Evolutionary conservation across 768 basidiomycete species (phyloP), one percentile per base, ranked within the genome.

Genomic region (Cystofilobasidium capitatum): DNA sequence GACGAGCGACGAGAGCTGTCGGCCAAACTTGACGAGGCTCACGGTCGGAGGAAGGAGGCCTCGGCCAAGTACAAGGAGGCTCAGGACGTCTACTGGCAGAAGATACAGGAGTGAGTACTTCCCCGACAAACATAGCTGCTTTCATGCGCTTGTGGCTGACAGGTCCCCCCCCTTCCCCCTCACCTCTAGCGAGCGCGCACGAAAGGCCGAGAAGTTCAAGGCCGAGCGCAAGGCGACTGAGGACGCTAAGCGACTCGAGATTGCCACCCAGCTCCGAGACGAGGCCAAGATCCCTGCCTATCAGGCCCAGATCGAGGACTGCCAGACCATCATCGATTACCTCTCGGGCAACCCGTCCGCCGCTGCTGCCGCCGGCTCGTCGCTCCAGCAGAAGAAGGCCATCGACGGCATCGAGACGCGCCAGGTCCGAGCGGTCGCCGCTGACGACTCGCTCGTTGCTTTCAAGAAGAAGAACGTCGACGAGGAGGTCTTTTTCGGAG

Each of bases 401-500:
- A 45, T 76, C 17, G 71, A 75, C 45, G 77, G 74, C 49, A 75
- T 78, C n/a, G 76, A 76, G 70, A 86, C 89, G 76, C 81, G 92
- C 37, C 91, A 97, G 69, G 77, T 89, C 58, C 82, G 96, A 65
- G 83, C 90, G 75, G 91, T 98, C 35, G 91, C 92, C 39, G 81
- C 79, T 31, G 80, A 79, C 20, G 82, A 84, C 10, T 77, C 77
- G 39, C 77, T 86, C 66, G 82, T 93, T 31, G 80, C 79, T 26
- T 82, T 86, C 73, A 97, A 94, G 81, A 99, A 99, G 83, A 97
- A 97, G 81, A 87, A 85, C 37, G 88, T 88, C 33, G 87, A 92
- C 54, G 85, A 89, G 64, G 73, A 84, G 22, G 72, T 72, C 20
- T 75, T 77, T 69, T 74, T 74, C 13, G 75, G 74, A 10, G 72